Percentiles rank a stretch among this genome's conserved stretches.
These are phyloP conservation scores for Saxophila tyrrhenica DNA, from an alignment of 495 filamentous ascomycete genomes.

Conservation along the genomic window DNA sequence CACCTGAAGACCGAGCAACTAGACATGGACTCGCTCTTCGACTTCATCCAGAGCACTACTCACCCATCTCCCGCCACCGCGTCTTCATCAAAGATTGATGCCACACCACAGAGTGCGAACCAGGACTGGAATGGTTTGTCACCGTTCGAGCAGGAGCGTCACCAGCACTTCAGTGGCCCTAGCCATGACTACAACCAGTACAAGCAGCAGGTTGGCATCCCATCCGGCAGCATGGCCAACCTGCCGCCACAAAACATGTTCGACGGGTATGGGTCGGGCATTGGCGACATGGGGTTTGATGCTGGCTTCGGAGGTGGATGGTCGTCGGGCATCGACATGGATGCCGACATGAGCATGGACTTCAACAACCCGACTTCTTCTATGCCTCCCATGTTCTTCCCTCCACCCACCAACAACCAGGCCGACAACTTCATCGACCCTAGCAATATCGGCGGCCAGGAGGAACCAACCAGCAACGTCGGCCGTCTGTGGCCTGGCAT, in stretches of 20 bases:
- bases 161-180: slow-evolving; percentile 57
- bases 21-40: slow-evolving; percentile 30
- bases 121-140: slow-evolving; percentile 4
- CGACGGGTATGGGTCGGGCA: slow-evolving; percentile 39
- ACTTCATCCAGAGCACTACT: slow-evolving; percentile 24
- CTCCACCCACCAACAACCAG: slow-evolving; percentile 15
- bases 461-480: slow-evolving; percentile 42
- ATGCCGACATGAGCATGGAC: slow-evolving; percentile 42
- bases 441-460: slow-evolving; percentile 51
- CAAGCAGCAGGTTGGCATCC: slow-evolving; percentile 82
- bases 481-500: slow-evolving; percentile 77
- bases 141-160: slow-evolving; percentile 28
- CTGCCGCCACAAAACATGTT: slow-evolving; percentile 48
- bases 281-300: slow-evolving; percentile 24
- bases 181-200: slow-evolving; percentile 89
- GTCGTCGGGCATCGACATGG: slow-evolving; percentile 31
- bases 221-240: slow-evolving; percentile 53
- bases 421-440: slow-evolving; percentile 53
- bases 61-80: slow-evolving; percentile 12
- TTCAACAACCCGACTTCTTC: slow-evolving; percentile 43
- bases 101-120: slow-evolving; percentile 6
- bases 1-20: slow-evolving; percentile 24
- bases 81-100: slow-evolving; percentile 9
- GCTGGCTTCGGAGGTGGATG: slow-evolving; percentile 39
- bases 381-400: slow-evolving; percentile 38